These are phyloP conservation scores for Tetradesmus lagerheimii DNA, from an alignment of 139 green algal genomes.

Conservation along the genomic window DNA sequence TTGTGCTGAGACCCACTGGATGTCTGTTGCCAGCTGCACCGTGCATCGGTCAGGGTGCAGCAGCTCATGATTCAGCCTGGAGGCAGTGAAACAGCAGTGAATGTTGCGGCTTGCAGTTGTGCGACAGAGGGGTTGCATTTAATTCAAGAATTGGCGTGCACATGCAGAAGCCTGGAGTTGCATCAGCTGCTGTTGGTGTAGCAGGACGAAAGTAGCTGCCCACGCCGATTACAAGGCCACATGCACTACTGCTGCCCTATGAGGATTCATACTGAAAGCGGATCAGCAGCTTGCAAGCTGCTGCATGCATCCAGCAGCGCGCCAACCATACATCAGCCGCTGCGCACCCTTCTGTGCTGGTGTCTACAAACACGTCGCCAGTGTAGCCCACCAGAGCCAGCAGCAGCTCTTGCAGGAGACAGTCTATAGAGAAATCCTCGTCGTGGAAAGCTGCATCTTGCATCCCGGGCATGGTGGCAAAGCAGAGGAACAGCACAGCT, in stretches of 20 bases:
- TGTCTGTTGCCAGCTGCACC: slow-evolving; percentile 52
- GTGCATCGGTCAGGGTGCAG: slow-evolving; percentile 44
- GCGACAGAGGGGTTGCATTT: background rate
- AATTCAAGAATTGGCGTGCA: too few relatives aligned
- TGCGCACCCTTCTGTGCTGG: slow-evolving; percentile 1
- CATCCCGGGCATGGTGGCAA: background rate
- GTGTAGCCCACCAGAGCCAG: slow-evolving; percentile 81
- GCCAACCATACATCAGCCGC: background rate
- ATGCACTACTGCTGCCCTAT: background rate
- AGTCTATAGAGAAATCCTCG: slow-evolving; percentile 24
- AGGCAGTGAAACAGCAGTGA: background rate
- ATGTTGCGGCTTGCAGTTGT: background rate
- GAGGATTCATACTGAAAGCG: background rate
- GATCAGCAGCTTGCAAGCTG: background rate
- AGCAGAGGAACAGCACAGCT: background rate
- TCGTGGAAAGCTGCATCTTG: background rate
- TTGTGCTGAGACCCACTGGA: slow-evolving; percentile 50
- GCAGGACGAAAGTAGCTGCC: background rate
- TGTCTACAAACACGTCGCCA: slow-evolving; percentile 87
- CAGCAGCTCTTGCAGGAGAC: slow-evolving; percentile 86
- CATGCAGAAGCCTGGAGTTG: background rate
- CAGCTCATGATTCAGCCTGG: slow-evolving; percentile 27
- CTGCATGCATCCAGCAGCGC: background rate
- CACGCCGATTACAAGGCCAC: background rate
- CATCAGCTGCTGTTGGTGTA: background rate